Conservation (phyloP, 257 asterid genomes). For the Plantago elongata region DNA sequence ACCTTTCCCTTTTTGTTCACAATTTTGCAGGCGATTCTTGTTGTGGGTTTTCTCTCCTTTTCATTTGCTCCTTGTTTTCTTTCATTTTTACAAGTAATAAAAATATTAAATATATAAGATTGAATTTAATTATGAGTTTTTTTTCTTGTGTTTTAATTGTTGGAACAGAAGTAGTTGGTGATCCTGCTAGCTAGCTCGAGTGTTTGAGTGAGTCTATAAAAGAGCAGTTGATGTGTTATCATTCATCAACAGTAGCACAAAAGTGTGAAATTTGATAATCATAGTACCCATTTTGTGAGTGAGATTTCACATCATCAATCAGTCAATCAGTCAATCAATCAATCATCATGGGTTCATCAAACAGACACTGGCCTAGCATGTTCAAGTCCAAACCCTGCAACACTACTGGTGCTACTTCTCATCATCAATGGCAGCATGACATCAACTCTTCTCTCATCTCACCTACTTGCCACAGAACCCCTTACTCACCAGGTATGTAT, state of each 20-base stretch:
- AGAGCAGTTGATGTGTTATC: conserved; percentile 19
- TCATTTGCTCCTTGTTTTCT: not conserved
- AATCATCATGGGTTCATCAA: conserved; percentile 55
- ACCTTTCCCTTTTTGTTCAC: conserved; percentile 41
- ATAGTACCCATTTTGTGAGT: too few relatives aligned
- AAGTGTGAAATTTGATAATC: not conserved
- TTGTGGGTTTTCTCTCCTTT: conserved; percentile 50
- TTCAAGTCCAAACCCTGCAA: conserved; percentile 60
- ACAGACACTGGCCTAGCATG: conserved; percentile 66
- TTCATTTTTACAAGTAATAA: not conserved
- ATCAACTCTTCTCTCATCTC: conserved; percentile 41
- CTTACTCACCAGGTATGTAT: conserved; percentile 18
- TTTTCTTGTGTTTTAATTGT: not conserved
- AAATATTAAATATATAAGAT: not conserved
- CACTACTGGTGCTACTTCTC: conserved; percentile 18
- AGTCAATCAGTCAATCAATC: not conserved
- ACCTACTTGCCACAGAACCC: conserved; percentile 27
- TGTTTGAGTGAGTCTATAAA: conserved; percentile 14
- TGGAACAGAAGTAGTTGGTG: conserved; percentile 28
- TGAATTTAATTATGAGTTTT: not conserved
- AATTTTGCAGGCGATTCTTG: conserved; percentile 76
- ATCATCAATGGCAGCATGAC: conserved; percentile 70
- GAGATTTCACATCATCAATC: too few relatives aligned
- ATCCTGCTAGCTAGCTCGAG: not conserved
- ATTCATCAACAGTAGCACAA: not conserved